Evolutionary conservation across 768 basidiomycete species (phyloP).

Genomic region (Tephrocybe sp.): DNA sequence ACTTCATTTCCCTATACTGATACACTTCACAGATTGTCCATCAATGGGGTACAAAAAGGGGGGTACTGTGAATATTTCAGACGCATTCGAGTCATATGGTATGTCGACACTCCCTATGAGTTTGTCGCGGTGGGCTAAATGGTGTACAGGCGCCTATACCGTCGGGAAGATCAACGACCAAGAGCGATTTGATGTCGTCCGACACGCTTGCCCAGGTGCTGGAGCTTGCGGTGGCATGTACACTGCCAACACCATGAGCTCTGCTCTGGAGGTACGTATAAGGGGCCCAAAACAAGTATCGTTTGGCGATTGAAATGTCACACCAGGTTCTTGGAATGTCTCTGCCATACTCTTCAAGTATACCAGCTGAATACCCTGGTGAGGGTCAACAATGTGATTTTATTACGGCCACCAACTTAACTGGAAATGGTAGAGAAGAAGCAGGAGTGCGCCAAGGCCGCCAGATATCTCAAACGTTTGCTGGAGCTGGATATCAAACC

Average conservation of each 20-base stretch:
- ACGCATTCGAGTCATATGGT: conserved; percentile 87
- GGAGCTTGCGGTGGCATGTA: conserved; percentile 91
- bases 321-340: conserved; percentile 74
- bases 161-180: conserved; percentile 79
- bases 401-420: neutral
- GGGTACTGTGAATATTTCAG: conserved; percentile 82
- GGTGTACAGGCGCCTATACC: conserved; percentile 61
- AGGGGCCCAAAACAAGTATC: neutral
- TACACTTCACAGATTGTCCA: conserved; percentile 63
- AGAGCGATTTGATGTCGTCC: conserved; percentile 81
- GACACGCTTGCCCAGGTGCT: conserved; percentile 81
- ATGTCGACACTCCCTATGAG: conserved; percentile 2
- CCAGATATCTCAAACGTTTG: conserved; percentile 71
- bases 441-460: conserved; percentile 81
- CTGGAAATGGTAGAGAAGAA: conserved; percentile 57
- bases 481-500: conserved; percentile 82
- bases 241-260: conserved; percentile 90
- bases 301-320: neutral
- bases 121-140: neutral
- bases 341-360: conserved; percentile 79
- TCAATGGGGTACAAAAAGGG: conserved; percentile 76
- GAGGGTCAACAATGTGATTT: neutral
- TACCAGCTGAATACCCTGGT: conserved; percentile 74
- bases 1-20: no score
- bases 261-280: conserved; percentile 60